Conservation (phyloP, 805 yeast genomes). For the Ogataea glucozyma region DNA sequence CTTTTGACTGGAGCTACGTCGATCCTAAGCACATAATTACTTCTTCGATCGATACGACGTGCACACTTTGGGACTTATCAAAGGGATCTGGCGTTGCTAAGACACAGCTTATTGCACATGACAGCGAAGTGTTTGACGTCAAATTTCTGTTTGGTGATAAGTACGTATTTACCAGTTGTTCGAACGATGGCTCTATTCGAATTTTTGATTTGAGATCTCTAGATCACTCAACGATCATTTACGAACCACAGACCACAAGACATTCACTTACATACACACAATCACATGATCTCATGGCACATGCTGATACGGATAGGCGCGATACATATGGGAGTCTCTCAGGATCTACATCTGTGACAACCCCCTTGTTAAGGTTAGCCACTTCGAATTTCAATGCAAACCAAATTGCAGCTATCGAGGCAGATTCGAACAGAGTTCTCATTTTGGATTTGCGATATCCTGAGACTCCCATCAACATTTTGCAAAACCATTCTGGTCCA, state of each 20-base stretch:
- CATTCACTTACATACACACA: conserved; percentile 10
- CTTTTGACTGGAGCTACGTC: conserved; percentile 86
- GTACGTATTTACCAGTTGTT: conserved; percentile 85
- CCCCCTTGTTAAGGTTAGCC: conserved; percentile 72
- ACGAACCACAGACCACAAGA: conserved; percentile 59
- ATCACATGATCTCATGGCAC: not conserved
- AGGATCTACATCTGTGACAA: conserved; percentile 31
- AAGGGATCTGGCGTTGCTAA: conserved; percentile 66
- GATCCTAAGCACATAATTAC: conserved; percentile 76
- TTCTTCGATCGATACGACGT: conserved; percentile 91
- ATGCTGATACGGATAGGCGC: not conserved
- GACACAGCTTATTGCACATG: conserved; percentile 96
- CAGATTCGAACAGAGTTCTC: conserved; percentile 62
- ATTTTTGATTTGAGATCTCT: conserved; percentile 86
- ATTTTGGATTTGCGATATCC: conserved; percentile 87
- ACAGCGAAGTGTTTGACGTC: conserved; percentile 91
- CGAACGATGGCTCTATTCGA: conserved; percentile 93
- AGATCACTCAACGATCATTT: conserved; percentile 93
- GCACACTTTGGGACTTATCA: conserved; percentile 90
- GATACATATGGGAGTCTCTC: conserved; percentile 1
- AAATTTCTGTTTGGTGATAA: conserved; percentile 74
- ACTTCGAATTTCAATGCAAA: conserved; percentile 81
- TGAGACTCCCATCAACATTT: conserved; percentile 70
- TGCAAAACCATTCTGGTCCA: conserved; percentile 66
- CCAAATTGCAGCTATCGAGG: conserved; percentile 79